Base-by-base conservation (phyloP, 805 yeast genomes). In the Lachancea quebecensis region DNA sequence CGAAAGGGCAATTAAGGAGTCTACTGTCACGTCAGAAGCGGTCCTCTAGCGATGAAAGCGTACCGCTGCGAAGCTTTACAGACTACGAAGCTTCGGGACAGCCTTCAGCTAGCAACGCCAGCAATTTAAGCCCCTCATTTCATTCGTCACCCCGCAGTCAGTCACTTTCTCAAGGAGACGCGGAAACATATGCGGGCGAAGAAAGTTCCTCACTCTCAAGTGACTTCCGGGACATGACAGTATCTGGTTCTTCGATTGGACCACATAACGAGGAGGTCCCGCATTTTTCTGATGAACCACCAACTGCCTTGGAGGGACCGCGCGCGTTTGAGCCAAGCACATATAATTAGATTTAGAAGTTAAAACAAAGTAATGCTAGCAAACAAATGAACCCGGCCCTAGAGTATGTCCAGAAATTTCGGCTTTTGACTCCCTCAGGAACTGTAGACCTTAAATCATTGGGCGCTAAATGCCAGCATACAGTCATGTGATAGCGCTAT, bases 281-380 rank as follows among this genome's bases (percentile, higher is more conserved):
- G 4, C 31, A 29, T 7, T 25, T 40, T n/a, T 40, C 43, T 5
- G 33, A 40, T 14, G 38, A 40, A 14, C 37, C 43, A 25, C 43
- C 43, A 15, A 35, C 33, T n/a, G 43, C 43, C 27, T 31, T 33
- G 17, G 38, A 40, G 34, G 27, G 27, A 10, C 27, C 21, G 10
- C 10, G 32, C n/a, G 38, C 38, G 10, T 34, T 34, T 15, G 11
- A n/a, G 18, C 33, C 33, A 14, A 12, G 5, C 8, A 14, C 14
- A 30, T 30, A 30, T 3, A 30, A 21, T 21, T 21, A 21, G 25
- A 4, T 21, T 7, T 21, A 4, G 25, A 21, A 21, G 7, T 4
- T 4, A 4, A 21, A 21, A 21, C 7, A 21, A 21, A 21, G 25
- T 21, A 21, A 7, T 7, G 7, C 25, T 21, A 21, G 4, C 25